Evolutionary conservation across 1,284 basidiomycete species (phyloP), one percentile per base, ranked within the genome.

Genomic region (Rugiboletus extremiorientalis): DNA sequence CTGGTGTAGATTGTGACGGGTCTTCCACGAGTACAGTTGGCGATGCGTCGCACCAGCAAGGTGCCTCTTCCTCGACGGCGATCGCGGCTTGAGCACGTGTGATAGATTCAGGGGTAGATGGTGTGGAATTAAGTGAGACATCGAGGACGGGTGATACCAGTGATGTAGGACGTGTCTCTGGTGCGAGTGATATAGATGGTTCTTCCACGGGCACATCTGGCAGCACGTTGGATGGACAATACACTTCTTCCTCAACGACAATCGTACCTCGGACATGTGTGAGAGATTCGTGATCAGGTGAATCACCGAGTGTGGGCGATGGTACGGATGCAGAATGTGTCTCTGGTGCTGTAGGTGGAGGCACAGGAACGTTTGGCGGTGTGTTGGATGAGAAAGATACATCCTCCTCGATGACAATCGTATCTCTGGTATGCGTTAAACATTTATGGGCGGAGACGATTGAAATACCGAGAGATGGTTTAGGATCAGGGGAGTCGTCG

Each of bases 381-480:
- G 12, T 10, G 12, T 44, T 16, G 11, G 33, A 23, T 20, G 37
- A 28, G 7, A 10, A 9, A 7, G 41, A 31, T 22, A 15, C 16
- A 36, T 41, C 48, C 33, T 56, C 56, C 22, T 62, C 50, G 37
- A 56, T 22, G 7, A 49, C 6, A 15, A 45, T 34, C 5, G n/a
- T 8, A 36, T 49, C 53, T 38, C 12, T 20, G 18, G 22, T 1
- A 16, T 10, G 22, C 14, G 47, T 2, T 10, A 30, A 18, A 34
- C 36, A 41, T 44, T 51, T 30, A 14, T 31, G 37, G 9, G n/a
- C n/a, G n/a, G n/a, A n/a, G n/a, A n/a, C n/a, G n/a, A n/a, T n/a
- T 34, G 56, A 48, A 25, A 45, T 43, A 3, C 60, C 37, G 30
- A 43, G 52, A 36, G 50, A 52, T 63, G 52, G 31, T 49, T 44